A percentile compares a stretch with the other conserved stretches of the same genome.
Conservation (phyloP, 345 rosid genomes). For the Hevea brasiliensis region DNA sequence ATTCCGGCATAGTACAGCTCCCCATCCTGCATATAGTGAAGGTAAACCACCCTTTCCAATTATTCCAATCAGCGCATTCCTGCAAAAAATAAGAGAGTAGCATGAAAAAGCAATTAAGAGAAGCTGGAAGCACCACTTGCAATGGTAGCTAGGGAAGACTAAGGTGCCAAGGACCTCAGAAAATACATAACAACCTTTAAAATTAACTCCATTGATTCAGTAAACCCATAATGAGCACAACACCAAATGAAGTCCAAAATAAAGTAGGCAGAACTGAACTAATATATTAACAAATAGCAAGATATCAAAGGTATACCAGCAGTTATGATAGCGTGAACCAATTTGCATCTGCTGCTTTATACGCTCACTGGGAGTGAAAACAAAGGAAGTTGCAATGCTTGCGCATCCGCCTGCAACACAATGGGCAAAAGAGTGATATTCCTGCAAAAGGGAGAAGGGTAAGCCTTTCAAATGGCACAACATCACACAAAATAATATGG, state of each 20-base stretch:
- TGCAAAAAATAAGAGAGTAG: constrained; percentile 25
- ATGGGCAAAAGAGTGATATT: constrained; percentile 69
- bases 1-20: constrained; percentile 92
- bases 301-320: constrained; percentile 58
- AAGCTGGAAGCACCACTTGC: background rate
- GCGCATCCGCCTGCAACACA: constrained; percentile 93
- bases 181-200: background rate
- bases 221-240: background rate
- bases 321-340: constrained; percentile 72
- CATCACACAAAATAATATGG: background rate
- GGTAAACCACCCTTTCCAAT: constrained; percentile 73
- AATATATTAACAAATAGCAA: background rate
- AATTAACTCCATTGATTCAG: background rate
- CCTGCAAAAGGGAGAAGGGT: constrained; percentile 44
- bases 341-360: constrained; percentile 99
- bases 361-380: constrained; percentile 87
- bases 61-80: constrained; percentile 76
- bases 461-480: constrained; percentile 5
- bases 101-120: background rate
- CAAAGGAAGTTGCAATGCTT: constrained; percentile 82
- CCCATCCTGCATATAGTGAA: constrained; percentile 91
- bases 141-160: background rate
- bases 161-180: constrained; percentile 14
- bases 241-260: background rate
- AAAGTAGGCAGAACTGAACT: background rate